Percentiles rank a stretch among this genome's conserved stretches.
These are phyloP conservation scores for Rubia peregrina DNA, from an alignment of 305 asterid species.

Conservation along the genomic window DNA sequence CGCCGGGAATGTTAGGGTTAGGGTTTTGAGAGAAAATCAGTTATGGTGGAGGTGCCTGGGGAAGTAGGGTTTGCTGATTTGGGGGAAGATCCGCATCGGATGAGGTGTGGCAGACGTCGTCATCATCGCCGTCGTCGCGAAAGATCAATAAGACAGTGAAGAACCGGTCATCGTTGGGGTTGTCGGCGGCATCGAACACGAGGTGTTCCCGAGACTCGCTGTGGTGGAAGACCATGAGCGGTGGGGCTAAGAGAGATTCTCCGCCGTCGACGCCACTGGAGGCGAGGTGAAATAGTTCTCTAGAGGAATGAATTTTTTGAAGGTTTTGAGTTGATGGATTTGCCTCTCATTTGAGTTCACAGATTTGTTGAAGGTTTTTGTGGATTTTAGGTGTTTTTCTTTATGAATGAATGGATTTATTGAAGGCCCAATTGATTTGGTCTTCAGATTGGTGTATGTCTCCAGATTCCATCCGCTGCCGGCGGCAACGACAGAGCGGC, in stretches of 20 bases:
- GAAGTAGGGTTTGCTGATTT: slow-evolving; percentile 16
- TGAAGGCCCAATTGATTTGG: too few species aligned
- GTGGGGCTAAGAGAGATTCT: slow-evolving; percentile 26
- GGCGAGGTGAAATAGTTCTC: slow-evolving; percentile 28
- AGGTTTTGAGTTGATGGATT: too few species aligned
- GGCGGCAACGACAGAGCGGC: too few species aligned
- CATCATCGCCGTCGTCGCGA: slow-evolving; percentile 83
- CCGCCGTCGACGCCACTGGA: too few species aligned
- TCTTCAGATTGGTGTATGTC: too few species aligned
- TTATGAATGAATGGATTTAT: too few species aligned
- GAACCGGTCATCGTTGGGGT: slow-evolving; percentile 56
- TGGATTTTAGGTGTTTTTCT: too few species aligned
- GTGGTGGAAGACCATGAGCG: slow-evolving; percentile 23
- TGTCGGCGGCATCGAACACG: slow-evolving; percentile 20
- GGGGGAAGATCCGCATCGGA: slow-evolving; percentile 58
- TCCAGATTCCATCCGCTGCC: too few species aligned
- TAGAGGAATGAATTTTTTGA: too few species aligned
- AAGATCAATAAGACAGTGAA: slow-evolving; percentile 57
- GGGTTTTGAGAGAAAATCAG: slow-evolving; percentile 21
- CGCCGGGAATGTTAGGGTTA: slow-evolving; percentile 32
- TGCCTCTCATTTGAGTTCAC: too few species aligned
- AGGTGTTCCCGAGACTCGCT: slow-evolving; percentile 10
- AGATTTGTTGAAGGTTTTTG: too few species aligned
- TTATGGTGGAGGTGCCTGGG: slow-evolving; percentile 17
- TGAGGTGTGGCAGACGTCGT: slow-evolving; percentile 58